phyloP scores from a whole-genome alignment of 1,284 basidiomycete genomes.

The Cutaneotrichosporon sp. region DNA sequence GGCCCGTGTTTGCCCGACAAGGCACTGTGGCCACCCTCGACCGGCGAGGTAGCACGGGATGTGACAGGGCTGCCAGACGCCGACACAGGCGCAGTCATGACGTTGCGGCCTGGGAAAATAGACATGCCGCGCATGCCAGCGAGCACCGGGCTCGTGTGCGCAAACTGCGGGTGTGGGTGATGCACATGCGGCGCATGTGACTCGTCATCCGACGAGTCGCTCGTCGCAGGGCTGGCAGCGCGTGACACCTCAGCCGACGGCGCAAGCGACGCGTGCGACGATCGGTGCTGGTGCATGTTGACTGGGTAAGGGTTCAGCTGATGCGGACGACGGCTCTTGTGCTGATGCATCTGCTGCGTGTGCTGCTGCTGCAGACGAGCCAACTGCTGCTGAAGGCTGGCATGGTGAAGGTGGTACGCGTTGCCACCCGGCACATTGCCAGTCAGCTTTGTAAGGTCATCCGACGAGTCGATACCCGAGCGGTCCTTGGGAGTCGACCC shows the following conservation, averaged over 20 bases:
- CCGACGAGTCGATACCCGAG: conserved; percentile 35
- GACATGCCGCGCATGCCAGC: conserved; percentile 67
- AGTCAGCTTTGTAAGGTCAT: conserved; percentile 38
- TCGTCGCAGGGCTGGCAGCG: conserved; percentile 44
- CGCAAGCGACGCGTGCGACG: conserved; percentile 28
- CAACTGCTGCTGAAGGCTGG: conserved; percentile 42
- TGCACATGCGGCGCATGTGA: conserved; percentile 16
- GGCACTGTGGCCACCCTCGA: conserved; percentile 46
- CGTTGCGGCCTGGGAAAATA: conserved; percentile 46
- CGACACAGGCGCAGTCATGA: conserved; percentile 50
- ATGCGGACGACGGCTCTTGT: conserved; percentile 21
- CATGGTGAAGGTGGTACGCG: conserved; percentile 42
- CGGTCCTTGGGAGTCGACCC: conserved; percentile 50
- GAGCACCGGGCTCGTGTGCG: conserved; percentile 63
- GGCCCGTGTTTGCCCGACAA: conserved; percentile 52
- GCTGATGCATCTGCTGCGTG: conserved; percentile 20
- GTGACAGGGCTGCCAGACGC: conserved; percentile 42
- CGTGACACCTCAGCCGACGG: conserved; percentile 47
- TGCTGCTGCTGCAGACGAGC: conserved; percentile 46
- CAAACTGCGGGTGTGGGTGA: conserved; percentile 18
- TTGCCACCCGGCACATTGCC: conserved; percentile 25
- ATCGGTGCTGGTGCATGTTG: conserved; percentile 41
- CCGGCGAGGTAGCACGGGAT: conserved; percentile 45
- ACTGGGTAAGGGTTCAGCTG: conserved; percentile 46
- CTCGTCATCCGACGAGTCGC: conserved; percentile 51